Percentiles rank a stretch among this genome's conserved stretches.
These are phyloP conservation scores for Schizosaccharomyces cryophilus DNA, from an alignment of 805 yeast genomes.

Conservation along the genomic window DNA sequence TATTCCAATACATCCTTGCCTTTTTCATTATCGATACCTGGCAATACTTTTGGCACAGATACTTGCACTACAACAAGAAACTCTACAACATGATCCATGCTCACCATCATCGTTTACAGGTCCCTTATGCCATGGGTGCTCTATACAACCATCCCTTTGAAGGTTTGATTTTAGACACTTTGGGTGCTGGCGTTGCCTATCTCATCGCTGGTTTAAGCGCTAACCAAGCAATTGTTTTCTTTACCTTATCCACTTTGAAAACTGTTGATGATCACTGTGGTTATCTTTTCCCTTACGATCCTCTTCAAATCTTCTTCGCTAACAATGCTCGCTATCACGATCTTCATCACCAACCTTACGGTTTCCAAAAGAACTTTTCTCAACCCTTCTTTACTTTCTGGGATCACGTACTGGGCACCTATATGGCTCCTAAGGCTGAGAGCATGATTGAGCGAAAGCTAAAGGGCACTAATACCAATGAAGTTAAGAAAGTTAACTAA, in stretches of 20 bases:
- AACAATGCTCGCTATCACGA: constrained; percentile 91
- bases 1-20: constrained; percentile 32
- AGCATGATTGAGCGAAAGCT: neutral
- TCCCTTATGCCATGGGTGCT: constrained; percentile 94
- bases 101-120: constrained; percentile 79
- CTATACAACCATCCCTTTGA: constrained; percentile 82
- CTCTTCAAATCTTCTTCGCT: constrained; percentile 76
- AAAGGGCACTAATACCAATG: neutral
- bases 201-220: constrained; percentile 37
- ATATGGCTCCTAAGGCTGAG: constrained; percentile 20
- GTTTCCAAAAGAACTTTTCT: constrained; percentile 73
- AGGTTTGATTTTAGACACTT: constrained; percentile 75
- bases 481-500: neutral
- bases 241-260: constrained; percentile 74
- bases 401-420: constrained; percentile 55
- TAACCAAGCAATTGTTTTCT: constrained; percentile 52
- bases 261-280: constrained; percentile 96
- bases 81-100: constrained; percentile 71
- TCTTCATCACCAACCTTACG: constrained; percentile 91
- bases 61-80: constrained; percentile 61
- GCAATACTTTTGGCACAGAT: constrained; percentile 79
- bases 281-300: constrained; percentile 76
- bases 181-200: constrained; percentile 73
- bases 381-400: constrained; percentile 93
- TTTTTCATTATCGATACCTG: constrained; percentile 69